phyloP scores from a whole-genome alignment of 78 protist species.

The Dictyostelium discoideum region DNA sequence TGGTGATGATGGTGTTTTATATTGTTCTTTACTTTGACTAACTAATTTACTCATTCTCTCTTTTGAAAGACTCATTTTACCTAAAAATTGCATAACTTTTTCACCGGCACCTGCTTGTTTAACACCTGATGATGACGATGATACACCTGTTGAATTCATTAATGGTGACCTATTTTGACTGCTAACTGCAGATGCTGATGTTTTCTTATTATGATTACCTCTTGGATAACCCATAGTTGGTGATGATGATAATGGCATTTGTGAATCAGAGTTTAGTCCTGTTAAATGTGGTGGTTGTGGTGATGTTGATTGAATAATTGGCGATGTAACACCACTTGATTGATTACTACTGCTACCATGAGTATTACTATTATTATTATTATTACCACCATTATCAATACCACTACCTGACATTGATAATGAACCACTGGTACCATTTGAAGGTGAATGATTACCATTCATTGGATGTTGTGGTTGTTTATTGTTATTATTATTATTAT shows the following conservation, averaged over 20 bases:
- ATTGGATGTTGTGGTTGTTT: neutral
- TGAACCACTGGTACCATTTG: neutral
- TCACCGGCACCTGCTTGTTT: neutral
- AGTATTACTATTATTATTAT: neutral
- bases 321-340: neutral
- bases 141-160: neutral
- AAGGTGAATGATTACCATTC: neutral
- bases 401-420: neutral
- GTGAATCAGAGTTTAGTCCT: neutral
- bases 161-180: conserved; percentile 25
- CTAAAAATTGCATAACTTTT: conserved; percentile 42
- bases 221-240: conserved; percentile 1
- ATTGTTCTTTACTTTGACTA: conserved; percentile 24
- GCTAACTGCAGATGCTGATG: neutral
- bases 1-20: conserved; percentile 15
- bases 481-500: too few species aligned
- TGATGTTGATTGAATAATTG: neutral
- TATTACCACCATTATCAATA: neutral
- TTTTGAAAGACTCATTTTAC: conserved; percentile 43
- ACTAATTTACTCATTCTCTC: conserved; percentile 77
- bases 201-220: neutral
- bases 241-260: conserved; percentile 19
- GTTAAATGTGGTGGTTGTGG: neutral
- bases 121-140: neutral
- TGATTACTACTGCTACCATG: neutral